These are phyloP conservation scores for Termitomyces sp. DNA, from an alignment of 768 basidiomycete genomes.

Conservation along the genomic window DNA sequence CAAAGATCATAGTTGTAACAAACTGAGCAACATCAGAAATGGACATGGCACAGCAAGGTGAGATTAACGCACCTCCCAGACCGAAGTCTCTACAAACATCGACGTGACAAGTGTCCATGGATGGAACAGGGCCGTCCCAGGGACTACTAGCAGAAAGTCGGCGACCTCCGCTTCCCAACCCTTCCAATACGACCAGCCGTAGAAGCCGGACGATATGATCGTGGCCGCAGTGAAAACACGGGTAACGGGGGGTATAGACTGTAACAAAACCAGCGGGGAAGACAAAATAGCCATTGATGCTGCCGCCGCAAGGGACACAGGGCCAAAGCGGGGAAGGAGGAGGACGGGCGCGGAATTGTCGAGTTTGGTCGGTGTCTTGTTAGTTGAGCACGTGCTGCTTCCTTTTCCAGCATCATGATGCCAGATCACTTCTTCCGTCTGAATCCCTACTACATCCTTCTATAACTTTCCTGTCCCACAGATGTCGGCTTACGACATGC, in stretches of 20 bases:
- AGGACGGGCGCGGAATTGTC: not conserved
- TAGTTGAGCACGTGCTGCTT: slow-evolving; percentile 18
- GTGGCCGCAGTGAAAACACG: slow-evolving; percentile 65
- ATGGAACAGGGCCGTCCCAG: slow-evolving; percentile 74
- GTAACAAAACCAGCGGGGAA: slow-evolving; percentile 60
- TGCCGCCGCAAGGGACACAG: slow-evolving; percentile 1
- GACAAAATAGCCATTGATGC: slow-evolving; percentile 67
- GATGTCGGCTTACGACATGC: slow-evolving; percentile 85
- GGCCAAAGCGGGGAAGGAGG: slow-evolving; percentile 11
- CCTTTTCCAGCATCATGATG: slow-evolving; percentile 7
- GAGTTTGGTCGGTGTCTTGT: not conserved
- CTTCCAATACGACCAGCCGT: slow-evolving; percentile 62
- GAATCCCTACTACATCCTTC: not conserved
- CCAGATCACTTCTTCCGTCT: not conserved
- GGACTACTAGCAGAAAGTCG: slow-evolving; percentile 75
- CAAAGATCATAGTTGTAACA: slow-evolving; percentile 62
- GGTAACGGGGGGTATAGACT: slow-evolving; percentile 75
- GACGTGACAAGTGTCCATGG: slow-evolving; percentile 96
- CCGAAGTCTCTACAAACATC: slow-evolving; percentile 76
- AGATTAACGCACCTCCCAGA: slow-evolving; percentile 67
- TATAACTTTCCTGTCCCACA: slow-evolving; percentile 8
- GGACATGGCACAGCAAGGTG: not conserved
- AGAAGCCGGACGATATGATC: slow-evolving; percentile 48
- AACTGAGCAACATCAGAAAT: slow-evolving; percentile 44
- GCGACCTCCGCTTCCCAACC: slow-evolving; percentile 28